Evolutionary conservation across 129 eudicot species (phyloP), one percentile per base, ranked within the genome.

Genomic region (Cynara cardunculus): DNA sequence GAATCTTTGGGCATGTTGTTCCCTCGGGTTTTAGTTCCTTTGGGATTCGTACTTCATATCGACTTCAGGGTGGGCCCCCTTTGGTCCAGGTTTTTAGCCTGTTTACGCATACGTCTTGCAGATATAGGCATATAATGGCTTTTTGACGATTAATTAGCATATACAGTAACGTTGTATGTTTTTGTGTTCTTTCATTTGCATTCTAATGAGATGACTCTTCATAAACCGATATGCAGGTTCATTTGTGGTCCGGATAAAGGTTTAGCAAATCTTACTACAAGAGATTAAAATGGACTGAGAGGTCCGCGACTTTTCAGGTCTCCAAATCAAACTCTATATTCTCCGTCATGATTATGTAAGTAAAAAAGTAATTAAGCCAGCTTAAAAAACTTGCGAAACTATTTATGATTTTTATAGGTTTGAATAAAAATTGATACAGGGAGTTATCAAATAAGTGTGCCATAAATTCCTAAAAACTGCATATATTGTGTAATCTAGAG

Each of bases 201-300:
- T n/a, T 44, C 28, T 78, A 69, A 69, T 24, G 22, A 67, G 64
- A 37, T 78, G 71, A 53, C 30, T 67, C 59, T 71, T 69, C 8
- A 69, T 80, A 7, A 18, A 12, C 37, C 75, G 16, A 13, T 66
- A 53, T 25, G 80, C 87, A 89, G 93, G 93, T 85, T 89, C 93
- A 19, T 89, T 89, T 85, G 93, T 89, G 64, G 69, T 89, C 61
- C 90, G 93, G 56, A 87, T 89, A 82, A 89, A 89, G 87, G 93
- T 82, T 22, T 87, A 72, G 85, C 53, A 37, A 37, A 78, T 61
- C 73, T 66, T 25, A 64, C 27, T 71, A 12, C 25, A 70, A 53
- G 76, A 71, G 72, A 31, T 71, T 71, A 56, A 76, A 79, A 31
- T 31, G 26, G 77, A 61, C 35, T 44, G 24, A 59, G 69, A 71